Evolutionary conservation across 139 green algal species (phyloP).

Genomic region (Chlorella sp.): DNA sequence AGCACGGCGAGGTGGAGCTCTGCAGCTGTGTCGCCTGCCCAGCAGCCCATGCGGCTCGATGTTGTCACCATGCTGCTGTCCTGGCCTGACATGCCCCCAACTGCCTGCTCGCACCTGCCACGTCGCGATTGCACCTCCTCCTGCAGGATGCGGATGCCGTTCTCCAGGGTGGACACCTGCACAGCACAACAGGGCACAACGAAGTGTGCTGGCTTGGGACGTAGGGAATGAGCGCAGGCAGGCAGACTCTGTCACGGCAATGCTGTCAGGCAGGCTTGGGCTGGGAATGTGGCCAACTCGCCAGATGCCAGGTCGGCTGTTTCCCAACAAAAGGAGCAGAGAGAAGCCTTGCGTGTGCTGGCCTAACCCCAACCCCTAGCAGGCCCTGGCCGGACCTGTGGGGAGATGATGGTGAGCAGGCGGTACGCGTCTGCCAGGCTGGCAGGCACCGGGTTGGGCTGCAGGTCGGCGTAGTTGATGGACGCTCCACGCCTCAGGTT

Average conservation of each 20-base stretch:
- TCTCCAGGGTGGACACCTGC: constrained; percentile 65
- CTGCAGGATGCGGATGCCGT: constrained; percentile 62
- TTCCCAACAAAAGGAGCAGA: not conserved
- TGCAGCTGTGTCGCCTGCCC: too few relatives aligned
- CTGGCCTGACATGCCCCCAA: not conserved
- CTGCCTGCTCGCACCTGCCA: constrained; percentile 1
- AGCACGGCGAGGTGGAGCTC: too few relatives aligned
- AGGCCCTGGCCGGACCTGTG: not conserved
- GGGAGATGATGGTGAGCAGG: constrained; percentile 45
- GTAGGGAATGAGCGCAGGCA: too few relatives aligned
- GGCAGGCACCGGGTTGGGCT: constrained; percentile 45
- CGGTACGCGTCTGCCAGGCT: constrained; percentile 55
- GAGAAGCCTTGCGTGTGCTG: not conserved
- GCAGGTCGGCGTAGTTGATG: constrained; percentile 72
- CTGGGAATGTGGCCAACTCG: too few relatives aligned
- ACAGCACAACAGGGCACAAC: not conserved
- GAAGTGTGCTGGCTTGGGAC: too few relatives aligned
- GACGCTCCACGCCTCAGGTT: constrained; percentile 80
- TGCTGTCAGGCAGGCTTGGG: too few relatives aligned
- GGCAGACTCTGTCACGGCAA: too few relatives aligned
- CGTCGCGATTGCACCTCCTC: constrained; percentile 53
- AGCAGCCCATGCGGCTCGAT: not conserved
- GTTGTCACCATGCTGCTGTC: too few relatives aligned
- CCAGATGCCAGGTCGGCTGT: too few relatives aligned
- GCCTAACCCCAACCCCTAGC: too few relatives aligned